Evolutionary conservation across 768 basidiomycete genomes (phyloP).

Genomic region (Tylopilus intermedius): DNA sequence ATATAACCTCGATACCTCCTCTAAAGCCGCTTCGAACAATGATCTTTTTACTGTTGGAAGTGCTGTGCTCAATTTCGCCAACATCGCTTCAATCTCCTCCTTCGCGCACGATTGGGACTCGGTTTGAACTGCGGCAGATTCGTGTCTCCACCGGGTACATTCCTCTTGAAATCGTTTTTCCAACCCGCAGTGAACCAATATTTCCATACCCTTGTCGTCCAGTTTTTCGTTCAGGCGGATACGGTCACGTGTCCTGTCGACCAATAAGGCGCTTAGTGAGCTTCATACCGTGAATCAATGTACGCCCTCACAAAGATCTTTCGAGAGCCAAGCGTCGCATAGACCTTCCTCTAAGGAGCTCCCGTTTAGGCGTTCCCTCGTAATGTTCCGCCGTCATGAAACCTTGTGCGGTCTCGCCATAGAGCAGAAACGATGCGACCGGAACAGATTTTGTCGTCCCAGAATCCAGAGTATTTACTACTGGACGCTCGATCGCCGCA

Average conservation of each 20-base stretch:
- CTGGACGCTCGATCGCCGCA: constrained; percentile 9
- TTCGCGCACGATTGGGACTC: too few relatives aligned
- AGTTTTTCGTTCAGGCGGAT: constrained; percentile 24
- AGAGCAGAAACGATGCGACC: constrained; percentile 28
- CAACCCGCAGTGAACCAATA: constrained; percentile 29
- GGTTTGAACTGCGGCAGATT: background rate
- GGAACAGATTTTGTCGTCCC: constrained; percentile 3
- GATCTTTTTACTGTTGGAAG: background rate
- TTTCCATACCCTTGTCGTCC: constrained; percentile 22
- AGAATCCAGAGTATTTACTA: constrained; percentile 4
- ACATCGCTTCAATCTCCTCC: too few relatives aligned
- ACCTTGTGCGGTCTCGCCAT: constrained; percentile 39
- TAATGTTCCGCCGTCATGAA: constrained; percentile 33
- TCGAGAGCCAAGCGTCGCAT: constrained; percentile 13
- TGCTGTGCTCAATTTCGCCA: too few relatives aligned
- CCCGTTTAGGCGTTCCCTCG: constrained; percentile 6
- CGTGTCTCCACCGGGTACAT: constrained; percentile 24
- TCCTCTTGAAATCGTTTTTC: constrained; percentile 19
- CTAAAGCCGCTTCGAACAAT: constrained; percentile 24
- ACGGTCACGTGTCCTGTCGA: constrained; percentile 18
- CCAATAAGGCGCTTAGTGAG: background rate
- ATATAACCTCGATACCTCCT: constrained; percentile 19
- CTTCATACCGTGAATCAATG: background rate
- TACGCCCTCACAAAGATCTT: constrained; percentile 15
- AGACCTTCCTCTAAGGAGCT: background rate